Evolutionary conservation across 306 rosid genomes (phyloP), one percentile per base, ranked within the genome.

Genomic region (Cucurbita ficifolia): DNA sequence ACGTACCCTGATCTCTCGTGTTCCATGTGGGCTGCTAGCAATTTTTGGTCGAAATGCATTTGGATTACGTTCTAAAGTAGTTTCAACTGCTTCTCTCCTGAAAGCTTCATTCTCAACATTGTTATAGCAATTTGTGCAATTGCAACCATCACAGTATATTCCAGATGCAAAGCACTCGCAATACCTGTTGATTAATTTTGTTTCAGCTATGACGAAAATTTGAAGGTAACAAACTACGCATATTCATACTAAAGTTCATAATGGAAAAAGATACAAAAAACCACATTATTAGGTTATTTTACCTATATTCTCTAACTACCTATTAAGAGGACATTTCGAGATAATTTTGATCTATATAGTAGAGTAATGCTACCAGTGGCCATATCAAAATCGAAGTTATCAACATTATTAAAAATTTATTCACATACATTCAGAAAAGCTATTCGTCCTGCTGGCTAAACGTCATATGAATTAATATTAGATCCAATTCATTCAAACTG

Each of bases 131-230:
- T 94, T 94, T 71, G 82, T 84, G 73, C 99, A 94, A 83, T 91
- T 90, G 95, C 97, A 94, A 64, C 97, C 97, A 8, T 94, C 99
- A 65, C 99, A 94, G 80, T 90, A 89, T 81, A 94, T 89, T 79
- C 99, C 96, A 54, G 99, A 90, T 63, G 99, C 99, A 82, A 94
- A 94, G 80, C 99, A 94, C 84, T 94, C 99, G 57, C 99, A 94
- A 70, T 94, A 94, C 87, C 99, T 94, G 90, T 74, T 77, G 77
- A 79, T 73, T 59, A 85, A 12, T 21, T 29, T 33, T 60, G 24
- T 49, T 59, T 73, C 53, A 48, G 52, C n/a, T n/a, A 46, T 11
- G 40, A 45, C 61, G 48, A 75, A 58, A 17, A 75, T 19, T 40
- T 58, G 60, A 75, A 75, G 88, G 78, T 70, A 70, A 70, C 57